A percentile compares a stretch with the other conserved stretches of the same genome.
Conservation (phyloP, 1,139 yeast genomes). For the Nakaseomyces uthaithaninus region DNA sequence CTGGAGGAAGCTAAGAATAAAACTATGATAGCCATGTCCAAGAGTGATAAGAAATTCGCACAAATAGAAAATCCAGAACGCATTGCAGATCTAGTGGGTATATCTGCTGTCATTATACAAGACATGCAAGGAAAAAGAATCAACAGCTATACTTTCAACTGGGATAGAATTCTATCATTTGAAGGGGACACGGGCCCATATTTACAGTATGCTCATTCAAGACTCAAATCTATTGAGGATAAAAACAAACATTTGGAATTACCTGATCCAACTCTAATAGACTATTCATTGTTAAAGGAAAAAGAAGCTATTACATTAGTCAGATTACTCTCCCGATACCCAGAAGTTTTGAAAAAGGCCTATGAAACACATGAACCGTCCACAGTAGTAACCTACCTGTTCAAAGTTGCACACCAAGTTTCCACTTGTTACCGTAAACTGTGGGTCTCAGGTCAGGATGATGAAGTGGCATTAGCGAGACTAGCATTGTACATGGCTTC, state of each 20-base stretch:
- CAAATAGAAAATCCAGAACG: conserved; percentile 92
- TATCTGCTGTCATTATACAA: conserved; percentile 97
- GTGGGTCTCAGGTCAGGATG: conserved; percentile 96
- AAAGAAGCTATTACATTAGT: conserved; percentile 65
- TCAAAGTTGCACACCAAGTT: conserved; percentile 85
- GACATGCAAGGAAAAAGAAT: conserved; percentile 98
- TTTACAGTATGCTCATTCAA: conserved; percentile 95
- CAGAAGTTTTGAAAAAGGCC: conserved; percentile 81
- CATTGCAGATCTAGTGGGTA: conserved; percentile 92
- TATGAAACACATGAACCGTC: conserved; percentile 85
- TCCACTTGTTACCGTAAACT: conserved; percentile 93
- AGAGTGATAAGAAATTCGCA: conserved; percentile 81
- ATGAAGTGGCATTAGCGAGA: conserved; percentile 82
- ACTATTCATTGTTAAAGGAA: conserved; percentile 64
- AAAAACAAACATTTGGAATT: conserved; percentile 41
- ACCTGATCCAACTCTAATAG: conserved; percentile 44
- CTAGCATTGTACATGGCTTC: conserved; percentile 87
- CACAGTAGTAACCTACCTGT: conserved; percentile 89
- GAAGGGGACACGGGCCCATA: conserved; percentile 99
- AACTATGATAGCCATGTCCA: conserved; percentile 96
- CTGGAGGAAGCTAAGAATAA: conserved; percentile 88
- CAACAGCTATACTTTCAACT: conserved; percentile 90
- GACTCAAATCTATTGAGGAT: conserved; percentile 91
- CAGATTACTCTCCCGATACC: conserved; percentile 84
- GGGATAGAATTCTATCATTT: conserved; percentile 97